These are phyloP conservation scores for Stygiomarasmius scandens DNA, from an alignment of 1,284 basidiomycete genomes.

Conservation along the genomic window DNA sequence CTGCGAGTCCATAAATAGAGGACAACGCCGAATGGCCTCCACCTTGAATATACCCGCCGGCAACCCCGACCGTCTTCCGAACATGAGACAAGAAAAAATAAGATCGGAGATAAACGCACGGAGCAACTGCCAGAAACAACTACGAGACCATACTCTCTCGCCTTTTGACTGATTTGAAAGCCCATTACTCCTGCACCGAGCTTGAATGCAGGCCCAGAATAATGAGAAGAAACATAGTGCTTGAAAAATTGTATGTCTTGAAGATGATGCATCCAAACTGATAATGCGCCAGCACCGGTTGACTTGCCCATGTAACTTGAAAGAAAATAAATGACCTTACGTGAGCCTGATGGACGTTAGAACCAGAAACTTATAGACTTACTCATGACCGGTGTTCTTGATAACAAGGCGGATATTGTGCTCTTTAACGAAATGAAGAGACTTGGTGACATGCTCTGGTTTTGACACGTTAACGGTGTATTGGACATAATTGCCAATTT, in stretches of 20 bases:
- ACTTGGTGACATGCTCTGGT: conserved; percentile 21
- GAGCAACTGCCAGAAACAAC: conserved; percentile 29
- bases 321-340: neutral
- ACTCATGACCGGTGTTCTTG: conserved; percentile 29
- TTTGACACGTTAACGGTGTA: conserved; percentile 27
- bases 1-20: conserved; percentile 3
- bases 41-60: conserved; percentile 14
- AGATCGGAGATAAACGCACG: conserved; percentile 15
- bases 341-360: neutral
- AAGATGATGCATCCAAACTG: conserved; percentile 26
- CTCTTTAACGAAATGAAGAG: conserved; percentile 22
- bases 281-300: conserved; percentile 19
- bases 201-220: conserved; percentile 20
- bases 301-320: conserved; percentile 24
- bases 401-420: conserved; percentile 27
- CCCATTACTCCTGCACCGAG: conserved; percentile 19
- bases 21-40: conserved; percentile 8
- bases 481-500: conserved; percentile 24
- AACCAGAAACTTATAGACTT: neutral
- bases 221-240: conserved; percentile 14
- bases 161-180: conserved; percentile 16
- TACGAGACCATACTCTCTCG: conserved; percentile 15
- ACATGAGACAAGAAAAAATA: neutral
- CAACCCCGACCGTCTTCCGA: conserved; percentile 16
- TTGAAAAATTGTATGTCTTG: conserved; percentile 17